Evolutionary conservation across 2,329 filamentous ascomycete genomes (phyloP), one percentile per base, ranked within the genome.

Genomic region (Penicillium sp.): DNA sequence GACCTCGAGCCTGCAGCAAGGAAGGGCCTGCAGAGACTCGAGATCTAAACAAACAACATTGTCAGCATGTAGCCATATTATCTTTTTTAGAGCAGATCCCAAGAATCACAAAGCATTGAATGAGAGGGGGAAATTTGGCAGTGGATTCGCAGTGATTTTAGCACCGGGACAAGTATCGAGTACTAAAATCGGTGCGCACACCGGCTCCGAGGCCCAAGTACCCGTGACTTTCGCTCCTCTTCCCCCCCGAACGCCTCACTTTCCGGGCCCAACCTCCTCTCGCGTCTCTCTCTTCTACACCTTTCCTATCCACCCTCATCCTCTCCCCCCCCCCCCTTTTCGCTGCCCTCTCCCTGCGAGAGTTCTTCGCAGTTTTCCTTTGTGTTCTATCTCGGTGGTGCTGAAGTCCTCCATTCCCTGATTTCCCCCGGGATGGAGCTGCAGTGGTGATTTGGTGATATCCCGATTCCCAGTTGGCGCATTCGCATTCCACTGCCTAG

Each of bases 391-490:
- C n/a, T 42, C 13, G 47, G 50, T 50, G 36, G 51, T 49, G 47
- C 43, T 38, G 47, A 42, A 40, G 36, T 47, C 18, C 37, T 44
- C 32, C 40, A 37, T 47, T 45, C 39, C 45, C 40, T 50, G 35
- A 39, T 46, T 31, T 40, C 34, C 25, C 34, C 35, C 42, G 50
- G 44, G 47, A 52, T 52, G 51, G 49, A 47, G 43, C 46, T 44
- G 46, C 50, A 50, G 42, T 39, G 50, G 50, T 54, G 45, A 54
- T 50, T 43, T 52, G 50, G 51, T 54, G 51, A 54, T 22, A 22
- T 51, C 33, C 39, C 45, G 43, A 43, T 43, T 45, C 39, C 40
- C 36, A 44, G 47, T 49, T 44, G 41, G 47, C 51, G 50, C 51
- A 52, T 54, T 54, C 51, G n/a, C n/a, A n/a, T n/a, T n/a, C 51